Base-by-base conservation (phyloP, 371 early-diverging fungal genomes). In the Choanephora cucurbitarum region DNA sequence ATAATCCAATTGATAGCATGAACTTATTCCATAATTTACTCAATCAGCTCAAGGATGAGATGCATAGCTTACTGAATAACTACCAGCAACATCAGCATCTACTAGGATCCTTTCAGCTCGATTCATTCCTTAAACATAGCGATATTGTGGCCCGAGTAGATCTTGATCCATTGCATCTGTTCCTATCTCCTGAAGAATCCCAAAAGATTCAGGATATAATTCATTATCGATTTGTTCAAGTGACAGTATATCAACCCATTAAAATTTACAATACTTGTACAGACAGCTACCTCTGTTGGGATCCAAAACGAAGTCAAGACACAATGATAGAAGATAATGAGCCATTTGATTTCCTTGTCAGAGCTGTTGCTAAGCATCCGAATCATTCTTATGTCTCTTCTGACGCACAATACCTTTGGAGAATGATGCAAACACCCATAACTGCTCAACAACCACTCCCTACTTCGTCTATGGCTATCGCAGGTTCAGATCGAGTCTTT, bases 271-370 rank as follows among this genome's bases (percentile, higher is more conserved):
- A 66, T 34, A 18, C 57, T 5, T 52, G 47, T 1, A 74, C 75
- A 5, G 44, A 57, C 1, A 67, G 69, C 10, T 77, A 74, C 51
- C 65, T 77, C 13, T 58, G 67, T 14, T 74, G 78, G 72, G 55
- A 66, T 17, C 44, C 58, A 3, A 37, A 34, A 22, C 47, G 50
- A 33, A 55, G 45, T 5, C 39, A 43, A n/a, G 49, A 44, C 31
- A 28, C 28, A 28, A 7, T 28, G 28, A 28, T 28, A 28, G 28
- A 28, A 28, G 28, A 28, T 3, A 28, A 28, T 28, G 28, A 28
- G 7, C 7, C 28, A 7, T 28, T 28, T 28, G 28, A 28, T 28
- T 57, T 47, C 34, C 1, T 57, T 0, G 46, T 57, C 19, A 52
- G 62, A n/a, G 51, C 62, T 8, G 33, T 62, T 18, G 53, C 52